Base-by-base conservation (phyloP, 2,329 filamentous ascomycete genomes). In the Pseudopithomyces chartarum region DNA sequence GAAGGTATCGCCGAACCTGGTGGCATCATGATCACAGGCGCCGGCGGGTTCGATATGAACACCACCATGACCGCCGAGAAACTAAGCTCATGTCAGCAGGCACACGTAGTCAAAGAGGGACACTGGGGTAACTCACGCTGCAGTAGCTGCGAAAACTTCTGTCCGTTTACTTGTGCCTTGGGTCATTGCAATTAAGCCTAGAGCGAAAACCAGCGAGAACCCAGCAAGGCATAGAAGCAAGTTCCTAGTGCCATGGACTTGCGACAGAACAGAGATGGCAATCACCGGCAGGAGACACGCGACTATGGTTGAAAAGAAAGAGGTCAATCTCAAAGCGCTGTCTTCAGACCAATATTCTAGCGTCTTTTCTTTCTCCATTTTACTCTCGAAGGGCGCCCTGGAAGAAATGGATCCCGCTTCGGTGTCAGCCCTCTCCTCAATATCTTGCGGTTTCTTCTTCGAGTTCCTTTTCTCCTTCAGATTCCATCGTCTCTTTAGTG, bases 11-110 rank as follows among this genome's bases (percentile, higher is more conserved):
- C 11, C 6, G 48, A 51, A 11, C 48, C 48, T 4, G 48, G 48
- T 23, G 48, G 23, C 26, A 51, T 51, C 26, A 33, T 22, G 7
- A 51, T 55, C 10, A 58, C 23, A 26, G 55, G 51, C 22, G 46
- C 45, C 11, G 54, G 48, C 10, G 48, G 54, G n/a, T 34, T 22
- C n/a, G 54, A 57, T 17, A 60, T 60, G 52, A 60, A 60, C 3
- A 60, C 57, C 13, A 60, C 54, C 54, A 60, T 54, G 1, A 60
- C 54, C 1, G 57, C 57, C 20, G 51, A 57, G 43, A 60, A 60
- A n/a, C 57, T 60, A 23, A 4, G 17, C 10, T 36, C 12, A 2
- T 8, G 39, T 57, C 36, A 57, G 55, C 39, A 39, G 5, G 17
- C 15, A 12, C 23, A 34, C 8, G 29, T 15, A 6, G 32, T 7